phyloP scores from a whole-genome alignment of 2,329 filamentous ascomycete genomes.

The Monosporascus sp. region DNA sequence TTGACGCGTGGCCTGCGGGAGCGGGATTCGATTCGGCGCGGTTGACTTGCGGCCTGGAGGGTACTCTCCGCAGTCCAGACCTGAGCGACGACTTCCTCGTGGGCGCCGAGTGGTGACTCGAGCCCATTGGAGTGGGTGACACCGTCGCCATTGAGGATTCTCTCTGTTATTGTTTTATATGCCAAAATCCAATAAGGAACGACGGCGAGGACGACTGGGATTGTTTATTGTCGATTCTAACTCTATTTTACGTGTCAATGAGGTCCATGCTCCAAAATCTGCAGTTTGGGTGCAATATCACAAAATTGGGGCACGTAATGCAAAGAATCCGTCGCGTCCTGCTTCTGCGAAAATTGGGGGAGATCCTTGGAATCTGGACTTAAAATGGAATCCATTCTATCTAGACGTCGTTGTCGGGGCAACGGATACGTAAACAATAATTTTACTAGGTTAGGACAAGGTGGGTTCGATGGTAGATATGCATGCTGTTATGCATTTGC shows the following conservation, averaged over 20 bases:
- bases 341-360: background rate
- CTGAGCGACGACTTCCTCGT: conserved; percentile 51
- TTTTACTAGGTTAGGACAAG: background rate
- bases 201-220: conserved; percentile 7
- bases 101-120: conserved; percentile 39
- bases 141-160: conserved; percentile 20
- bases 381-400: conserved; percentile 2
- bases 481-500: no score
- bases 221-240: conserved; percentile 25
- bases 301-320: conserved; percentile 31
- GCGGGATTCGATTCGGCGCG: conserved; percentile 42
- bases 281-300: conserved; percentile 28
- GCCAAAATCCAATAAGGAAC: conserved; percentile 3
- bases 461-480: background rate
- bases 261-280: conserved; percentile 32
- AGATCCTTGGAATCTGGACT: background rate
- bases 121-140: conserved; percentile 43
- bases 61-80: conserved; percentile 47
- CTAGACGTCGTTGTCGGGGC: conserved; percentile 20
- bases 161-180: conserved; percentile 7
- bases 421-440: conserved; percentile 12
- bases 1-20: conserved; percentile 25
- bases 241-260: conserved; percentile 35
- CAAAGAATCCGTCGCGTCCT: conserved; percentile 22
- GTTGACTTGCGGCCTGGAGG: conserved; percentile 40